Conservation (phyloP, 2,329 filamentous ascomycete species). For the Penicillium corylophilum region DNA sequence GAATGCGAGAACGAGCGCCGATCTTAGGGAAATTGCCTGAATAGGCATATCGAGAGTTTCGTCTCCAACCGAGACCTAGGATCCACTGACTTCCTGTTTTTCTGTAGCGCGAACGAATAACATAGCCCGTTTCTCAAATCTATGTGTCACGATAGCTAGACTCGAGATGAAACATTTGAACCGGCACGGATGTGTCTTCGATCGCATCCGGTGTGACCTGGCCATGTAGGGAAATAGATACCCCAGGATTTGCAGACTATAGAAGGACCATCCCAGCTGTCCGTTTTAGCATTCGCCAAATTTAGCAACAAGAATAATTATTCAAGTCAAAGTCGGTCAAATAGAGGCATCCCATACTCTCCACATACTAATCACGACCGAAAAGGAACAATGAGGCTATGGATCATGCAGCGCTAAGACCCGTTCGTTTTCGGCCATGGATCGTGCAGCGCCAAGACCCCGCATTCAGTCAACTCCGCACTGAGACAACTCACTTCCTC, state of each 20-base stretch:
- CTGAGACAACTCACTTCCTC: background rate
- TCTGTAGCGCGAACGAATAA: background rate
- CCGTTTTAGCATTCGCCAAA: background rate
- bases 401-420: conserved; percentile 8
- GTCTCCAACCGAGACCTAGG: conserved; percentile 4
- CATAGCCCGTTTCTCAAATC: background rate
- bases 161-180: background rate
- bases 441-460: conserved; percentile 12
- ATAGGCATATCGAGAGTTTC: conserved; percentile 12
- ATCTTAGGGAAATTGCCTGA: conserved; percentile 13
- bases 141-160: background rate
- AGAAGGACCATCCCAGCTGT: background rate
- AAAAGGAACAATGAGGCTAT: background rate
- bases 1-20: conserved; percentile 21
- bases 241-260: background rate
- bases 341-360: background rate
- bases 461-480: conserved; percentile 15
- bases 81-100: conserved; percentile 4
- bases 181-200: background rate
- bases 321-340: background rate
- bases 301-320: too few species aligned
- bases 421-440: too few species aligned
- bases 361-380: background rate
- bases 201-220: background rate
- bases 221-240: background rate